phyloP scores from a whole-genome alignment of 805 yeast species.

The Schwanniomyces polymorphus region DNA sequence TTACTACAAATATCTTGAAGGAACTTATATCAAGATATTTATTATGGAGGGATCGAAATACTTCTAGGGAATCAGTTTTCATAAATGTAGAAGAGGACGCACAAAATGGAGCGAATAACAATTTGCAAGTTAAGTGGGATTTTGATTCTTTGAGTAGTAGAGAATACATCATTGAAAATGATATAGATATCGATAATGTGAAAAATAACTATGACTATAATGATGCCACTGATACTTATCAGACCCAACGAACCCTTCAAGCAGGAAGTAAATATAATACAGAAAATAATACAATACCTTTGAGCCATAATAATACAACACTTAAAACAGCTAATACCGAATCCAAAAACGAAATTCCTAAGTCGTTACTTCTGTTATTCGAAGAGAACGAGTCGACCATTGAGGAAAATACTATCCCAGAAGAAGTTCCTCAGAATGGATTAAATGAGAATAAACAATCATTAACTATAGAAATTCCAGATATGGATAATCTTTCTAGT shows the following conservation, averaged over 20 bases:
- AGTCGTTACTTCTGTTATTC: conserved; percentile 68
- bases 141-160: conserved; percentile 77
- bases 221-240: conserved; percentile 21
- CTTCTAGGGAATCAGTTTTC: conserved; percentile 51
- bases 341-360: conserved; percentile 54
- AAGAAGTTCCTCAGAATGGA: conserved; percentile 11
- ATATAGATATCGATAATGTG: conserved; percentile 44
- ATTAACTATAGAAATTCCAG: conserved; percentile 71
- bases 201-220: conserved; percentile 27
- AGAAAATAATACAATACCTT: conserved; percentile 14
- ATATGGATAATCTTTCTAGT: conserved; percentile 47
- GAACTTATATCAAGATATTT: conserved; percentile 76
- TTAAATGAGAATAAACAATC: conserved; percentile 43
- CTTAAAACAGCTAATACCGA: conserved; percentile 9
- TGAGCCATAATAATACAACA: conserved; percentile 10
- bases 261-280: conserved; percentile 11
- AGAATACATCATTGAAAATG: conserved; percentile 73
- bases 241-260: conserved; percentile 29
- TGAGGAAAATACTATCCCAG: conserved; percentile 4
- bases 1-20: conserved; percentile 60
- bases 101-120: conserved; percentile 9
- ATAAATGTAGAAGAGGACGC: conserved; percentile 24
- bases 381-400: conserved; percentile 41
- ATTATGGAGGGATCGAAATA: conserved; percentile 70
- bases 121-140: conserved; percentile 73